A percentile compares a stretch with the other conserved stretches of the same genome.
Evolutionary conservation across 768 basidiomycete genomes (phyloP).

Genomic region (Rossbeevera mucosa): DNA sequence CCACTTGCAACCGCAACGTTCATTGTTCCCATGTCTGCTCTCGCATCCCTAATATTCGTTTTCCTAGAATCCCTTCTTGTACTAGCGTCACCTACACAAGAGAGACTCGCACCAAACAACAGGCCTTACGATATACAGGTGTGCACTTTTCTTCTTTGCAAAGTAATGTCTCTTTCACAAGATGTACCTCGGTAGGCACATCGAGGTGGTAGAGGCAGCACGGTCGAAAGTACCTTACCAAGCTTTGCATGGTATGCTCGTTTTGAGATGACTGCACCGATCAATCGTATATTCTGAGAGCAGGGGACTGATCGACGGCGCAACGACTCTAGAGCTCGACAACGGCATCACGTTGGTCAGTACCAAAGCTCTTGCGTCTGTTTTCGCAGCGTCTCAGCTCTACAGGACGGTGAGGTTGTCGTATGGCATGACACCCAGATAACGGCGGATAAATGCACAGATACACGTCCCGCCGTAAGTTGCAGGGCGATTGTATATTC

Average conservation of each 20-base stretch:
- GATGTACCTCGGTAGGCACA: slow-evolving; percentile 46
- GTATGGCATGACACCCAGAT: slow-evolving; percentile 82
- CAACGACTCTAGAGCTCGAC: slow-evolving; percentile 74
- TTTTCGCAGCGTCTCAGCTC: slow-evolving; percentile 4
- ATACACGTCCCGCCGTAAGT: slow-evolving; percentile 61
- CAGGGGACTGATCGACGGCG: slow-evolving; percentile 73
- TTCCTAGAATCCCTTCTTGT: slow-evolving; percentile 9
- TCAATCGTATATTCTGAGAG: slow-evolving; percentile 4
- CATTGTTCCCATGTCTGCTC: slow-evolving; percentile 13
- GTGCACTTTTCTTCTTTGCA: slow-evolving; percentile 1
- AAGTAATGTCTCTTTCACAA: slow-evolving; percentile 5
- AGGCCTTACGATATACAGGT: slow-evolving; percentile 52
- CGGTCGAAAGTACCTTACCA: slow-evolving; percentile 67
- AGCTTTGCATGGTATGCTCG: slow-evolving; percentile 65
- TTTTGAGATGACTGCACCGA: slow-evolving; percentile 8
- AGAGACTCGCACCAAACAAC: slow-evolving; percentile 17
- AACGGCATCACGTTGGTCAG: slow-evolving; percentile 69
- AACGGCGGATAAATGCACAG: slow-evolving; percentile 56
- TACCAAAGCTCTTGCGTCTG: neutral
- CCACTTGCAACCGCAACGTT: neutral
- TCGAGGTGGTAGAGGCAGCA: slow-evolving; percentile 72
- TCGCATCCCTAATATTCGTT: slow-evolving; percentile 7
- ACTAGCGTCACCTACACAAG: slow-evolving; percentile 28
- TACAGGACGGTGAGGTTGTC: slow-evolving; percentile 67
- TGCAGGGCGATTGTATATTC: neutral